Conservation (phyloP, 805 yeast species). For the Myxozyma nipponensis region DNA sequence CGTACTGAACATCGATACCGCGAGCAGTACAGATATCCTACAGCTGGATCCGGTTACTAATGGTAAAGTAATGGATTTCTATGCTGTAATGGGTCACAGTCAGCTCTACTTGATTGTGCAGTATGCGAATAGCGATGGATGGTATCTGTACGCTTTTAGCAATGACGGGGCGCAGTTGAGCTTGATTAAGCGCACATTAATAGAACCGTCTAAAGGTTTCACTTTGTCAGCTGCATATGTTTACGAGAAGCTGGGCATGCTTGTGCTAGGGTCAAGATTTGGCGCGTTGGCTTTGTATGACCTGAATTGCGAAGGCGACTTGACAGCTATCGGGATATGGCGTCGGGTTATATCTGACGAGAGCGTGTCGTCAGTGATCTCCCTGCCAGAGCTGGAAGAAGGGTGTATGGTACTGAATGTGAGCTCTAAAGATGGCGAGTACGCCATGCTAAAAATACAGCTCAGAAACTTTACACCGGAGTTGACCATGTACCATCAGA, state of each 20-base stretch:
- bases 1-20: constrained; percentile 24
- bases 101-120: constrained; percentile 46
- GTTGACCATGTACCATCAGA: constrained; percentile 32
- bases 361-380: constrained; percentile 6
- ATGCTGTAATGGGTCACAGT: constrained; percentile 18
- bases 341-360: constrained; percentile 26
- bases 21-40: constrained; percentile 35
- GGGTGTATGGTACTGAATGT: neutral
- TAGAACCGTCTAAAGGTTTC: constrained; percentile 45
- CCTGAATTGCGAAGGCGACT: neutral
- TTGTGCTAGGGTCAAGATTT: constrained; percentile 68
- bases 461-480: neutral
- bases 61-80: constrained; percentile 19
- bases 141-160: constrained; percentile 31
- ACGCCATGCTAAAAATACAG: neutral
- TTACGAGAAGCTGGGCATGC: constrained; percentile 38
- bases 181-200: neutral
- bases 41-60: constrained; percentile 35
- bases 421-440: neutral
- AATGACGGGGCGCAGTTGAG: neutral
- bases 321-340: constrained; percentile 6
- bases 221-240: constrained; percentile 55
- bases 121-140: constrained; percentile 64
- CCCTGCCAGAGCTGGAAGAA: neutral
- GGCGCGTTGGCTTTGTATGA: constrained; percentile 61